Percentiles rank a stretch among this genome's conserved stretches.
Evolutionary conservation across 169 alveolate species (phyloP).

Genomic region (Plasmodium relictum): DNA sequence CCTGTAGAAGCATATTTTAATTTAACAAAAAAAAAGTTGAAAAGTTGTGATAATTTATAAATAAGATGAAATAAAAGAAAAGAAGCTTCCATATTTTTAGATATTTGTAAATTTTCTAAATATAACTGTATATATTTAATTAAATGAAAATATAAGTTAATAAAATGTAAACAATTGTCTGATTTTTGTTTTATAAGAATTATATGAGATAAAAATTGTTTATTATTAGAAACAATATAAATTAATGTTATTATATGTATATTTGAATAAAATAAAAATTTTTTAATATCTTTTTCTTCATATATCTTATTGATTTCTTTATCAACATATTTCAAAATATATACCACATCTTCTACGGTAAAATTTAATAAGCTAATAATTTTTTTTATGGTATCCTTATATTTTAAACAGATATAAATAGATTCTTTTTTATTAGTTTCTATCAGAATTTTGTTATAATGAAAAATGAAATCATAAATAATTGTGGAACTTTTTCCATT

Average conservation of each 20-base stretch:
- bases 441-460: slow-evolving; percentile 24
- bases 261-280: slow-evolving; percentile 17
- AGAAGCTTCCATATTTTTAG: not conserved
- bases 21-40: slow-evolving; percentile 17
- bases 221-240: slow-evolving; percentile 19
- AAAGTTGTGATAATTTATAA: slow-evolving; percentile 69
- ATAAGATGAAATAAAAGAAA: slow-evolving; percentile 42
- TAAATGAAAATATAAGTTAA: slow-evolving; percentile 27
- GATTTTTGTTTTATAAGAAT: not conserved
- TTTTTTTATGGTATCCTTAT: slow-evolving; percentile 2
- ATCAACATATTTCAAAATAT: slow-evolving; percentile 25
- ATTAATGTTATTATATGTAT: slow-evolving; percentile 57
- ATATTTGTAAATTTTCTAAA: not conserved
- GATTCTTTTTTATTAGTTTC: slow-evolving; percentile 17
- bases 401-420: slow-evolving; percentile 45
- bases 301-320: not conserved
- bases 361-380: slow-evolving; percentile 15
- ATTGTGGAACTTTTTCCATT: slow-evolving; percentile 1
- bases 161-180: slow-evolving; percentile 10
- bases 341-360: slow-evolving; percentile 18
- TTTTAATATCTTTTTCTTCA: slow-evolving; percentile 16
- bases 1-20: slow-evolving; percentile 16
- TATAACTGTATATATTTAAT: slow-evolving; percentile 15
- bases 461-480: slow-evolving; percentile 32
- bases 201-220: slow-evolving; percentile 18